Evolutionary conservation across 1,284 basidiomycete species (phyloP), one percentile per base, ranked within the genome.

Genomic region (Apiotrichum sp.): DNA sequence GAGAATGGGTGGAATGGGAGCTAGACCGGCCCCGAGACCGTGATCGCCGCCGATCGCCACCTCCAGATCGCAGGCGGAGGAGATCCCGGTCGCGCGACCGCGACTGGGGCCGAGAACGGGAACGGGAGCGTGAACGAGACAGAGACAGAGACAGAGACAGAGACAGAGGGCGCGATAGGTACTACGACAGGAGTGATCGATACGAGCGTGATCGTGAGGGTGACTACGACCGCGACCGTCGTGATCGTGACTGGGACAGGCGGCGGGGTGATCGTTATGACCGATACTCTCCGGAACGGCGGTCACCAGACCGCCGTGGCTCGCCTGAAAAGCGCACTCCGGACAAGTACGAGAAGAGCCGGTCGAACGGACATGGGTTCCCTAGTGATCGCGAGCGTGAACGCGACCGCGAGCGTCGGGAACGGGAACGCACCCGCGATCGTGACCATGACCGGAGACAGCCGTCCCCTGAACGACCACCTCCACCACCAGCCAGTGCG

Each of bases 81-180:
- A 48, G 52, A 13, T 52, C 50, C 6, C 57, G 50, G 31, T 53
- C 52, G 5, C 50, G 57, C 22, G 55, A 55, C 32, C 53, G 55
- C 7, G 55, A 56, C 48, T 45, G 48, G 3, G 39, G 46, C 34
- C 47, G 22, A 22, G 22, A 22, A 22, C 22, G 22, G 22, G 22
- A 22, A 22, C 22, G 22, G 22, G 22, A 22, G 22, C 22, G 22
- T 22, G 22, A 22, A 22, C 22, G 22, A 22, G 22, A 22, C 22
- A 22, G 22, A 22, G 22, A 22, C 22, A 22, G 22, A 22, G 22
- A 22, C 22, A 22, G 22, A 22, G 22, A 22, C 22, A 22, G 22
- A 22, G 22, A 22, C 22, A 22, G 22, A 22, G 22, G 52, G 14
- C 50, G 35, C 35, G 42, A 44, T 31, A 45, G 51, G 29, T 38